Base-by-base conservation (phyloP, 2,329 filamentous ascomycete species). In the Dendryphion nanum region DNA sequence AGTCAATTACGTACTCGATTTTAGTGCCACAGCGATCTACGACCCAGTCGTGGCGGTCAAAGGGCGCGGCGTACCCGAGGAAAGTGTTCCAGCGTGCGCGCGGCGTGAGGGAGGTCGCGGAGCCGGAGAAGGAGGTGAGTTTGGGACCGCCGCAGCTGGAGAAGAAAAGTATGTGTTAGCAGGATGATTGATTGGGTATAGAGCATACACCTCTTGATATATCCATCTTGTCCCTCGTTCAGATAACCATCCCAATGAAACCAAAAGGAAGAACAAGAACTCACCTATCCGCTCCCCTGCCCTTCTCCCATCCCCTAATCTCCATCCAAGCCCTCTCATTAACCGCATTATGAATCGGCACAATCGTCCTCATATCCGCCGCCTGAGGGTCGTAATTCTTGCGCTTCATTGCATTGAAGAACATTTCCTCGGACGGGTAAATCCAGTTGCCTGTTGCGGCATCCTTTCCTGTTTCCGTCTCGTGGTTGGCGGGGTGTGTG, bases 301-400 rank as follows among this genome's bases (percentile, higher is more conserved):
- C 85, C 28, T 72, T 30, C 69, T 98, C 93, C 93, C 93, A 98
- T 30, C 79, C 73, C 53, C 86, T 81, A 50, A 98, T 97, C 70
- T 97, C 86, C 46, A 80, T 76, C 93, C 93, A 98, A 1, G 93
- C 93, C 29, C 88, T 77, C 77, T 98, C 93, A 68, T 98, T 98
- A 46, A 98, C 93, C 30, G 93, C 93, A 64, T 98, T 98, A 71
- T 98, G 93, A 56, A 97, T 97, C 3, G 89, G 93, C 38, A 97
- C 90, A 21, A 97, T 90, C 21, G 86, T 86, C 57, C 80, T 83
- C 84, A 96, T 96, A 67, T 95, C 89, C 5, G 76, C 72, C 1
- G 79, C 80, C 12, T 75, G 72, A 19, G 79, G 83, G 44, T 82
- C 80, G 71, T 89, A 84, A 30, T 84, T 85, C 68, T 98, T 98